phyloP scores from a whole-genome alignment of 768 basidiomycete species.

The Panaeolus cyanescens region DNA sequence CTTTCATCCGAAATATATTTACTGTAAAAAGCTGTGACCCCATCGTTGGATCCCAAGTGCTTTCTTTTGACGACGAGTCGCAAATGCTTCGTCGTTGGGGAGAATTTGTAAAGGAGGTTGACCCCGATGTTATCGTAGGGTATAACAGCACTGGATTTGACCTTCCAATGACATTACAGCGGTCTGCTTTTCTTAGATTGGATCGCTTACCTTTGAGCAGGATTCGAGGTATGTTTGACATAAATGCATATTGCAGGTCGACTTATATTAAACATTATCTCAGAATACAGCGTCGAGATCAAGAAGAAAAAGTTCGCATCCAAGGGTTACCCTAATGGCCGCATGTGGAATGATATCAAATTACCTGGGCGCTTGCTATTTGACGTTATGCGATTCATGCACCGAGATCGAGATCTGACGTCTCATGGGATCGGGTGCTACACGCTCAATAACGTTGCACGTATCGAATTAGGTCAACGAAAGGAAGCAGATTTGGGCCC shows the following conservation, averaged over 20 bases:
- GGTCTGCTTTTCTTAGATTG: constrained; percentile 73
- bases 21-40: constrained; percentile 88
- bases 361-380: constrained; percentile 76
- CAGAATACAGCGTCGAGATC: constrained; percentile 8
- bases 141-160: constrained; percentile 95
- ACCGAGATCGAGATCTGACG: constrained; percentile 66
- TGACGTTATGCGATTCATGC: constrained; percentile 92
- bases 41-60: constrained; percentile 89
- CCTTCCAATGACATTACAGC: constrained; percentile 88
- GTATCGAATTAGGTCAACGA: constrained; percentile 90
- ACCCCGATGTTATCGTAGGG: constrained; percentile 93
- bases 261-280: not conserved
- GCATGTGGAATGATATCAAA: constrained; percentile 47
- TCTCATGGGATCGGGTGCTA: constrained; percentile 76
- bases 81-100: constrained; percentile 78
- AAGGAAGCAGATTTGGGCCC: constrained; percentile 96
- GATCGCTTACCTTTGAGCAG: constrained; percentile 72
- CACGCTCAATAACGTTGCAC: constrained; percentile 90
- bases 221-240: constrained; percentile 52
- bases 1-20: constrained; percentile 92
- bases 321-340: constrained; percentile 87
- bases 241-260: not conserved
- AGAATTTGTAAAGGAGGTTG: constrained; percentile 81
- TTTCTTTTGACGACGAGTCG: constrained; percentile 73
- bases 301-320: constrained; percentile 65